Conservation (phyloP, 2,329 filamentous ascomycete genomes). For the Blumeriella jaapii region DNA sequence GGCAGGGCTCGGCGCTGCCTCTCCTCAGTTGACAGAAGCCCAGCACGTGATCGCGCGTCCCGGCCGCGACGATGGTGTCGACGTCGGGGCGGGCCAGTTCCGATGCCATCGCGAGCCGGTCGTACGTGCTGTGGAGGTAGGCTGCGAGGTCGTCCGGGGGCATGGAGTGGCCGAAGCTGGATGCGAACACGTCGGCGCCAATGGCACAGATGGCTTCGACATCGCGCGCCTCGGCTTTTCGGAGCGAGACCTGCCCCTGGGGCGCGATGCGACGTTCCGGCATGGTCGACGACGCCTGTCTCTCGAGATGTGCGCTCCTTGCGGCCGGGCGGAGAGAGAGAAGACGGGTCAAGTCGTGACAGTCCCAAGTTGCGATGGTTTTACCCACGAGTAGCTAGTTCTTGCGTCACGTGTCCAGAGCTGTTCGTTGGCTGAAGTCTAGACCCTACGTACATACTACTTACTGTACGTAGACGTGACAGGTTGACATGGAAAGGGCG, state of each 20-base stretch:
- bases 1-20: conserved; percentile 30
- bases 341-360: too few relatives aligned
- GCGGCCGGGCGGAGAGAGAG: too few relatives aligned
- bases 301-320: too few relatives aligned
- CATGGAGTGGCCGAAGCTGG: conserved; percentile 34
- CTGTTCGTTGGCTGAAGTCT: too few relatives aligned
- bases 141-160: conserved; percentile 28
- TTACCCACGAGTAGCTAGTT: too few relatives aligned
- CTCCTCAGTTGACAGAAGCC: conserved; percentile 33
- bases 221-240: conserved; percentile 24
- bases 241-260: conserved; percentile 16
- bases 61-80: conserved; percentile 24
- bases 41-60: conserved; percentile 18
- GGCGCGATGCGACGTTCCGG: too few relatives aligned
- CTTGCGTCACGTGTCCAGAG: too few relatives aligned
- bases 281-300: too few relatives aligned
- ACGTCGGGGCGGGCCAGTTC: conserved; percentile 22
- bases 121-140: conserved; percentile 32
- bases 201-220: conserved; percentile 26
- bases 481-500: too few relatives aligned
- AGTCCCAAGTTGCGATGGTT: too few relatives aligned
- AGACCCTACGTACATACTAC: too few relatives aligned
- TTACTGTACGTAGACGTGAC: too few relatives aligned
- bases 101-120: conserved; percentile 14
- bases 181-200: conserved; percentile 29